Evolutionary conservation across 2,329 filamentous ascomycete genomes (phyloP).

Genomic region (Diaporthe citriasiana): DNA sequence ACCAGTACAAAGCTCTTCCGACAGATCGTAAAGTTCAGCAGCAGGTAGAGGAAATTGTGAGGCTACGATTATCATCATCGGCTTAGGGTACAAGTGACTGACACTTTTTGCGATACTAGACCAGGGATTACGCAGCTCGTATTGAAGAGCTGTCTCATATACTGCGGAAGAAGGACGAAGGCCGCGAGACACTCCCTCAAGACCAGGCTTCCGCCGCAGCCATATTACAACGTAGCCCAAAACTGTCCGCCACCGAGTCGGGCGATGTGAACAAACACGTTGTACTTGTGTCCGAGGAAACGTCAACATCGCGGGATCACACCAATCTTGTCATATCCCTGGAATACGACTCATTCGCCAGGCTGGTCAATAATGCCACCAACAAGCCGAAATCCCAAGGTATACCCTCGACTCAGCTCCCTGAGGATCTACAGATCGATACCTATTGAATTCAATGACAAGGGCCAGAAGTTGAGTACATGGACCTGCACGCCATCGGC

Average conservation of each 20-base stretch:
- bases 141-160: constrained; percentile 87
- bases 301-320: not conserved
- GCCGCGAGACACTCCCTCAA: constrained; percentile 83
- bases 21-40: constrained; percentile 79
- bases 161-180: constrained; percentile 66
- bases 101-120: constrained; percentile 62
- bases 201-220: not conserved
- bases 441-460: not conserved
- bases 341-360: not conserved
- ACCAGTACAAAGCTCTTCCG: constrained; percentile 46
- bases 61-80: constrained; percentile 52
- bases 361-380: not conserved
- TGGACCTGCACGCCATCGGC: not conserved
- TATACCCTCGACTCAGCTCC: not conserved
- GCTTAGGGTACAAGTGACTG: not conserved
- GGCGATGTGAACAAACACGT: not conserved
- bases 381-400: not conserved
- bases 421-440: not conserved
- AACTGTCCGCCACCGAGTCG: not conserved
- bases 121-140: no score
- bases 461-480: not conserved
- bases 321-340: not conserved
- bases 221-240: not conserved
- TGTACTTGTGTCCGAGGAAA: not conserved
- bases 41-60: constrained; percentile 94